phyloP scores from a whole-genome alignment of 768 basidiomycete species.

The Boletus reticulatus region DNA sequence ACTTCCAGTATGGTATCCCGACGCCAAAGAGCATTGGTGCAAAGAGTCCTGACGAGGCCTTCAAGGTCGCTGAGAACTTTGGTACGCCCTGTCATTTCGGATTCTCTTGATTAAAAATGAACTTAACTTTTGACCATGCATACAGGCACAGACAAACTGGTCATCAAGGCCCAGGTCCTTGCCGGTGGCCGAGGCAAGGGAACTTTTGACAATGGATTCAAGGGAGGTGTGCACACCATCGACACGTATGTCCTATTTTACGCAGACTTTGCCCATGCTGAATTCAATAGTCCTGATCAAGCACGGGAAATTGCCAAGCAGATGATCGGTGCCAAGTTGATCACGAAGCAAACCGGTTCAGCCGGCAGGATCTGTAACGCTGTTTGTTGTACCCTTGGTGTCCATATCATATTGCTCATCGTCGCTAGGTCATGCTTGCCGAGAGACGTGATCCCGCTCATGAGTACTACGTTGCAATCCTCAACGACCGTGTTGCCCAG shows the following conservation, averaged over 20 bases:
- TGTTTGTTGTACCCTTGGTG: conserved; percentile 43
- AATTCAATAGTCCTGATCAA: conserved; percentile 65
- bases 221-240: conserved; percentile 96
- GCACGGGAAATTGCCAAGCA: conserved; percentile 83
- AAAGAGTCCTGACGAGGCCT: conserved; percentile 86
- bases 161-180: conserved; percentile 98
- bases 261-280: conserved; percentile 1
- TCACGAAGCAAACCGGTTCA: conserved; percentile 98
- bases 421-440: conserved; percentile 88
- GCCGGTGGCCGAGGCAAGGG: conserved; percentile 99
- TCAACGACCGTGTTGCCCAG: conserved; percentile 89
- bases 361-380: conserved; percentile 93
- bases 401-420: conserved; percentile 14
- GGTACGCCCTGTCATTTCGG: conserved; percentile 44
- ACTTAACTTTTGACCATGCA: background rate
- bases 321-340: conserved; percentile 94
- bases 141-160: conserved; percentile 72
- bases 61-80: conserved; percentile 84
- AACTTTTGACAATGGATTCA: conserved; percentile 91
- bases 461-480: conserved; percentile 96
- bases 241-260: conserved; percentile 55
- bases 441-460: conserved; percentile 91
- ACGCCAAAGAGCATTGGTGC: conserved; percentile 91
- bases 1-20: conserved; percentile 82
- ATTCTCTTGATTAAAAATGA: background rate